Percentiles rank a stretch among this genome's conserved stretches.
Evolutionary conservation across 2,329 filamentous ascomycete species (phyloP).

Genomic region (Cordyceps javanica): DNA sequence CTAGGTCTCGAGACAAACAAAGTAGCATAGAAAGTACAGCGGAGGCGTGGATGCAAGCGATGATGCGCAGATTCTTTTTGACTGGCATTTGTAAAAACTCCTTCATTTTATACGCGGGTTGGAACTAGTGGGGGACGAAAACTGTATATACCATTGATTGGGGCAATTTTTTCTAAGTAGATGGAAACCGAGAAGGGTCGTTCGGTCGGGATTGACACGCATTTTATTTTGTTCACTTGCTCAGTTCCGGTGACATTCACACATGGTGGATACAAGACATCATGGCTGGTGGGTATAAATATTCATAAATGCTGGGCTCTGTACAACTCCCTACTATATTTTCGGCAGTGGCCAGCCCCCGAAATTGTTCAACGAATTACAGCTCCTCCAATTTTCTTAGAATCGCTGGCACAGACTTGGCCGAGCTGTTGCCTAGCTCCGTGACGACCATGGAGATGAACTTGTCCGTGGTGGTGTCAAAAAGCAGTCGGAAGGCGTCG

Average conservation of each 20-base stretch:
- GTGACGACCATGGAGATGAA: constrained; percentile 87
- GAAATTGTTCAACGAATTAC: no score
- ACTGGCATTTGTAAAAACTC: constrained; percentile 6
- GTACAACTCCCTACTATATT: neutral
- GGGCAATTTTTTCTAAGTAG: neutral
- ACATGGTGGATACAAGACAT: neutral
- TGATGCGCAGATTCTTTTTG: neutral
- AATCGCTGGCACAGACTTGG: constrained; percentile 70
- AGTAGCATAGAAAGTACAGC: neutral
- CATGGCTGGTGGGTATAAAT: constrained; percentile 6
- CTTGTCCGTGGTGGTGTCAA: constrained; percentile 84
- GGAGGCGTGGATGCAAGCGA: neutral
- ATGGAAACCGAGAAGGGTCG: neutral
- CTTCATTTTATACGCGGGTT: neutral
- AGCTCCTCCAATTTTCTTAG: constrained; percentile 52
- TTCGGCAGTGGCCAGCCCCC: constrained; percentile 5
- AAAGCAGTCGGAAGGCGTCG: constrained; percentile 61
- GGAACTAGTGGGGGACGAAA: neutral
- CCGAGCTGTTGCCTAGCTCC: constrained; percentile 80
- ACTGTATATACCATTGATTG: constrained; percentile 9
- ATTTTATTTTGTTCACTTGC: neutral
- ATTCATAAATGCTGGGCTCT: neutral
- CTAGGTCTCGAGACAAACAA: neutral
- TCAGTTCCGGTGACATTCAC: no score
- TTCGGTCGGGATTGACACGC: neutral